phyloP scores from a whole-genome alignment of 2,329 filamentous ascomycete species.

The Coniochaeta hoffmannii region DNA sequence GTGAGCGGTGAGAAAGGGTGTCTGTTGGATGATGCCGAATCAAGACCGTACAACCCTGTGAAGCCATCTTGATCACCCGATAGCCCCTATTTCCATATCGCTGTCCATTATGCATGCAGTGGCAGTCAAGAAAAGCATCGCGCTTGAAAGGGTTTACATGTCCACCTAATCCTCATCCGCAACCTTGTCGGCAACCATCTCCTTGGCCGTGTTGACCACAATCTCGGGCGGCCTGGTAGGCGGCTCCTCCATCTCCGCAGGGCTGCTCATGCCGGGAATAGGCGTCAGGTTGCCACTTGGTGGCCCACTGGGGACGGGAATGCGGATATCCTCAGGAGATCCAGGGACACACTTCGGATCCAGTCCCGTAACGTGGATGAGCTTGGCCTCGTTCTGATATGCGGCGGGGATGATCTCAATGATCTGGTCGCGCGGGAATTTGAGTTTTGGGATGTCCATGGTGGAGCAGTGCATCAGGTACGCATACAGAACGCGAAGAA shows the following conservation, averaged over 20 bases:
- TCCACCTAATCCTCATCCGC: conserved; percentile 39
- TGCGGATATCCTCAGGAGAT: conserved; percentile 74
- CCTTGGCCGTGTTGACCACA: conserved; percentile 41
- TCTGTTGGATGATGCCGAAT: too few relatives aligned
- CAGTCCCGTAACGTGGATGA: conserved; percentile 72
- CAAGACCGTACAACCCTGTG: not conserved
- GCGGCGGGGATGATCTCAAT: conserved; percentile 97
- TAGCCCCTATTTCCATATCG: not conserved
- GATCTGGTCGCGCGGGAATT: conserved; percentile 93
- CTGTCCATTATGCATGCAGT: not conserved
- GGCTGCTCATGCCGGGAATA: conserved; percentile 39
- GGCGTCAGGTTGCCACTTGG: conserved; percentile 35
- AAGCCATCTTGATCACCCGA: not conserved
- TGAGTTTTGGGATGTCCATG: conserved; percentile 83
- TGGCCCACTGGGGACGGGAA: conserved; percentile 54
- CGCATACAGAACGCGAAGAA: conserved; percentile 92
- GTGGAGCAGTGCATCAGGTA: conserved; percentile 99
- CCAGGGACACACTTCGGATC: conserved; percentile 62
- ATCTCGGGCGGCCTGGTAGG: conserved; percentile 33
- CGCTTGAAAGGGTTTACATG: not conserved
- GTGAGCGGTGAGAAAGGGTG: not conserved
- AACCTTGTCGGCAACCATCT: conserved; percentile 44
- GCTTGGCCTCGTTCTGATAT: conserved; percentile 92
- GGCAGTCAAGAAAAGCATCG: not conserved
- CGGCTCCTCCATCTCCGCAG: conserved; percentile 30